These are phyloP conservation scores for Nasturtium officinale DNA, from an alignment of 345 rosid species.

Conservation along the genomic window DNA sequence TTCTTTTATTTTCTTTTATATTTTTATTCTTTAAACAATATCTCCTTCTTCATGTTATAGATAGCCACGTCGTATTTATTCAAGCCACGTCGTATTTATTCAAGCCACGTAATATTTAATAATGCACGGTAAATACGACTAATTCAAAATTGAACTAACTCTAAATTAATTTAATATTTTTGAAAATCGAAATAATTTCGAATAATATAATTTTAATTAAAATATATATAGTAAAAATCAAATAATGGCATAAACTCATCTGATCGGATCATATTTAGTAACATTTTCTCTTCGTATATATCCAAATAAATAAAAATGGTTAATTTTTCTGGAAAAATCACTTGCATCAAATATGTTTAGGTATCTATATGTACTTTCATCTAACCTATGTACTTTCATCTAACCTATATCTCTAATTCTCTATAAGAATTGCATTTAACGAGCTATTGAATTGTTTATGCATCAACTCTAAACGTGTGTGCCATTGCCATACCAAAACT, in stretches of 20 bases:
- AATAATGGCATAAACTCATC: not conserved
- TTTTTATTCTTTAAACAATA: not conserved
- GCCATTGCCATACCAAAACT: conserved; percentile 26
- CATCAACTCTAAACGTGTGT: conserved; percentile 34
- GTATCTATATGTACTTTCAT: no score
- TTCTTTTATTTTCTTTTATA: no score
- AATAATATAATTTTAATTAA: not conserved
- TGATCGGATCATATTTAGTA: conserved; percentile 4
- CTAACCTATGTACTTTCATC: conserved; percentile 32
- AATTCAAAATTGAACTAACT: not conserved
- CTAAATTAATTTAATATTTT: not conserved
- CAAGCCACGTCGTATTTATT: not conserved
- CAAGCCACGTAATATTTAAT: not conserved
- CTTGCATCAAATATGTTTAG: not conserved
- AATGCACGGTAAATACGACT: not conserved
- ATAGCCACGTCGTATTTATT: not conserved
- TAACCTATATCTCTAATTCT: not conserved
- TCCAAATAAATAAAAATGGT: not conserved
- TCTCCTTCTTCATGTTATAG: not conserved
- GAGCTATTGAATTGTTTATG: not conserved
- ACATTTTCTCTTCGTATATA: not conserved
- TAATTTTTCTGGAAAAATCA: not conserved
- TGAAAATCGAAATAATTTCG: not conserved
- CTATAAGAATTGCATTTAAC: not conserved
- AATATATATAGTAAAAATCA: not conserved